Percentiles rank a stretch among this genome's conserved stretches.
Conservation (phyloP, 2,329 filamentous ascomycete genomes). For the Aspergillus novoparasiticus region DNA sequence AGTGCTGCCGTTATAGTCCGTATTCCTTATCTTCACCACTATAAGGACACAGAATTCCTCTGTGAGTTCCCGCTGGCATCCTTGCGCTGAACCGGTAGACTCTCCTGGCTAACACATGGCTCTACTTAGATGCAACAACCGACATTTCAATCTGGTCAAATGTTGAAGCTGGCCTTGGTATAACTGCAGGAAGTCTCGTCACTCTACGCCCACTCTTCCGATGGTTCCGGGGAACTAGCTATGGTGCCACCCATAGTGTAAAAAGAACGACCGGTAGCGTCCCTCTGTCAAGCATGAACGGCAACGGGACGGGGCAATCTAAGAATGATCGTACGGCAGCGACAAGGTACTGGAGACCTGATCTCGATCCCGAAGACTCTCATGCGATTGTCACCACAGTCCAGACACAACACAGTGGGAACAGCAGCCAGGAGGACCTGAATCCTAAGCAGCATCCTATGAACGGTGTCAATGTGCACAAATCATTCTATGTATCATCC, state of each 20-base stretch:
- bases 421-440: conserved; percentile 38
- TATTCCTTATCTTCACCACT: conserved; percentile 38
- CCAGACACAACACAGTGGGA: conserved; percentile 29
- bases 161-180: conserved; percentile 43
- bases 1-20: conserved; percentile 41
- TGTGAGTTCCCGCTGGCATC: conserved; percentile 28
- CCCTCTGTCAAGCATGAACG: conserved; percentile 35
- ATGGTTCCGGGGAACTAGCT: conserved; percentile 36
- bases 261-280: conserved; percentile 31
- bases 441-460: conserved; percentile 29
- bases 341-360: conserved; percentile 36
- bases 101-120: background rate
- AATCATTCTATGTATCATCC: conserved; percentile 36
- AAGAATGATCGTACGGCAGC: conserved; percentile 16
- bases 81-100: background rate
- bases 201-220: conserved; percentile 54
- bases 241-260: conserved; percentile 23
- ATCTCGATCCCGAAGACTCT: conserved; percentile 29
- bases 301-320: conserved; percentile 16
- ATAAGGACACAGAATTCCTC: conserved; percentile 36
- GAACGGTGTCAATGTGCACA: conserved; percentile 38
- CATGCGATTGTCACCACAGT: conserved; percentile 32
- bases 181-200: conserved; percentile 51
- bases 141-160: conserved; percentile 46
- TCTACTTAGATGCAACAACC: conserved; percentile 33